These are phyloP conservation scores for Venturia carpophila DNA, from an alignment of 2,329 filamentous ascomycete genomes.

Conservation along the genomic window DNA sequence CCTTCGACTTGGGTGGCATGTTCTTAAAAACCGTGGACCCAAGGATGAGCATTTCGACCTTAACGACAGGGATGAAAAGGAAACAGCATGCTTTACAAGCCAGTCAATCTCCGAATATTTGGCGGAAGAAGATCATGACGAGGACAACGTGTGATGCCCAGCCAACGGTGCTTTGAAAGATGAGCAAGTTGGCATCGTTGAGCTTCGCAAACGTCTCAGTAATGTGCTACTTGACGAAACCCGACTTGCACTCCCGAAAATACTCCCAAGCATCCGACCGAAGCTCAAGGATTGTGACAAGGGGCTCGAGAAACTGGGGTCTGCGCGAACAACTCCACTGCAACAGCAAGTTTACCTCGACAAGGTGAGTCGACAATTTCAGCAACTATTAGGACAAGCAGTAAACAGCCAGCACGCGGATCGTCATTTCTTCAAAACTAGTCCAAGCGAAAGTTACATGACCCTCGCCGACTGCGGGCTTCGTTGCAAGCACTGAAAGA, in stretches of 20 bases:
- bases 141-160: too few species aligned
- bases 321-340: conserved; percentile 27
- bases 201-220: conserved; percentile 9
- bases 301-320: conserved; percentile 37
- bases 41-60: too few species aligned
- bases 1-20: conserved; percentile 31
- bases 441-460: conserved; percentile 14
- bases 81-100: too few species aligned
- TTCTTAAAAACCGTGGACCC: conserved; percentile 29
- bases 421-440: conserved; percentile 25
- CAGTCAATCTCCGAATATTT: too few species aligned
- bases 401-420: conserved; percentile 23
- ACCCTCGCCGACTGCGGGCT: conserved; percentile 42
- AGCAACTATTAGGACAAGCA: conserved; percentile 11
- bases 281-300: neutral
- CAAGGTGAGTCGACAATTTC: conserved; percentile 24
- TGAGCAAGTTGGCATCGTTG: conserved; percentile 1
- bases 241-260: conserved; percentile 16
- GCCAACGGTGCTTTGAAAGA: too few species aligned
- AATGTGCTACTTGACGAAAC: conserved; percentile 38
- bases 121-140: too few species aligned
- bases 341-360: neutral
- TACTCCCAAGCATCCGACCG: neutral
- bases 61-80: too few species aligned
- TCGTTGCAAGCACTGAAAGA: conserved; percentile 44